Percentiles rank a stretch among this genome's conserved stretches.
phyloP scores from a whole-genome alignment of 192 early-diverging fungal species.

The Coemansia sp. region DNA sequence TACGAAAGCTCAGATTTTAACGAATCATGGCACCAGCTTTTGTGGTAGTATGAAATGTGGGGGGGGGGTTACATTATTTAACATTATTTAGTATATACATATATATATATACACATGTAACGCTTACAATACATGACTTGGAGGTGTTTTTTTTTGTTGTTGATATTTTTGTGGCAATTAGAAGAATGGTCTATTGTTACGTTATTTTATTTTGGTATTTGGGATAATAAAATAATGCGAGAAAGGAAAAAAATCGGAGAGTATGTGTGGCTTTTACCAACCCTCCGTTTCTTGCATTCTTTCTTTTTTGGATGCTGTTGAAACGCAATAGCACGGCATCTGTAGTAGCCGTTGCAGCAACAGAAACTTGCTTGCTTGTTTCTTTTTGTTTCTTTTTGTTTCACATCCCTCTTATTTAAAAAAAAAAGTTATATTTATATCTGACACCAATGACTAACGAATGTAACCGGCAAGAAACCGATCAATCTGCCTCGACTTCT shows the following conservation, averaged over 20 bases:
- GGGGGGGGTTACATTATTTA: not conserved
- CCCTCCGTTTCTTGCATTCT: too few relatives aligned
- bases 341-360: too few relatives aligned
- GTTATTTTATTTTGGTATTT: too few relatives aligned
- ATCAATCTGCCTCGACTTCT: not conserved
- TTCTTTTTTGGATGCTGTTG: too few relatives aligned
- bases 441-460: not conserved
- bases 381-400: not conserved
- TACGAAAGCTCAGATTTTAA: constrained; percentile 35
- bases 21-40: constrained; percentile 27
- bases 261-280: not conserved
- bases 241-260: too few relatives aligned
- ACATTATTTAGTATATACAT: not conserved
- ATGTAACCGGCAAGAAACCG: not conserved
- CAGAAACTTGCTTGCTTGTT: too few relatives aligned
- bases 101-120: not conserved
- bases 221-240: too few relatives aligned
- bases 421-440: not conserved
- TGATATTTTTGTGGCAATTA: too few relatives aligned
- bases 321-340: constrained; percentile 1
- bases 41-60: constrained; percentile 11
- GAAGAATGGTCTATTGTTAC: too few relatives aligned
- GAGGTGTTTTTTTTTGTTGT: too few relatives aligned
- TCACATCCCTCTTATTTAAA: not conserved
- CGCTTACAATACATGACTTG: not conserved